Evolutionary conservation across 2,329 filamentous ascomycete genomes (phyloP), one percentile per base, ranked within the genome.

Genomic region (Graphiopsis chlorocephala): DNA sequence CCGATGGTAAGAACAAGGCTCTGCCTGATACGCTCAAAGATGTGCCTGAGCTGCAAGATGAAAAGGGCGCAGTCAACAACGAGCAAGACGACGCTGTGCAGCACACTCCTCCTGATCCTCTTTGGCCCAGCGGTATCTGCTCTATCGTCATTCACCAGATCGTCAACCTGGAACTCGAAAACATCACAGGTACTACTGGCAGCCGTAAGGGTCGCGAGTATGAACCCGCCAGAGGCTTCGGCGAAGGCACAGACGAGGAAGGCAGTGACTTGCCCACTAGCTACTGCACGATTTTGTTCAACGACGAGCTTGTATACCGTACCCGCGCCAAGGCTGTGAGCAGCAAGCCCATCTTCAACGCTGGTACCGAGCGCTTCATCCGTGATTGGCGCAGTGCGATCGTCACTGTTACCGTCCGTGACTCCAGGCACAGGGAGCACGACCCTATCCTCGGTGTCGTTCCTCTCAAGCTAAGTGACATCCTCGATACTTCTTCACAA

Each of bases 291-390:
- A 93, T 99, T 63, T 79, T 95, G 12, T 83, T 91, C 76, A 97
- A 97, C 70, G 94, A 98, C 72, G 88, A 96, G 72, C 79, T 97
- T 79, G 83, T 93, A 20, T 98, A 97, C 82, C 93, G 94, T 73
- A 98, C 94, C n/a, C 87, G 95, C 73, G 87, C 92, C 38, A 98
- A 99, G 82, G 93, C 93, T 4, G 90, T 96, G 8, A 96, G 91
- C 38, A 96, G 92, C 61, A 93, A 96, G 76, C 95, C 95, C 1
- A 97, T 98, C 68, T 98, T 97, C 84, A 97, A 98, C 71, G 93
- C 95, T 3, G 94, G 94, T 66, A 97, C 93, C 0, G 95, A 99
- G 74, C 87, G 90, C 14, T 98, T 98, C 72, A 82, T 98, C 31
- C 89, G 94, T 25, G 94, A 99, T 74, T 99, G 95, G 95, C 86